A percentile compares a stretch with the other conserved stretches of the same genome.
Evolutionary conservation across 208 protist species (phyloP).

Genomic region (Tetramitus jugosus): DNA sequence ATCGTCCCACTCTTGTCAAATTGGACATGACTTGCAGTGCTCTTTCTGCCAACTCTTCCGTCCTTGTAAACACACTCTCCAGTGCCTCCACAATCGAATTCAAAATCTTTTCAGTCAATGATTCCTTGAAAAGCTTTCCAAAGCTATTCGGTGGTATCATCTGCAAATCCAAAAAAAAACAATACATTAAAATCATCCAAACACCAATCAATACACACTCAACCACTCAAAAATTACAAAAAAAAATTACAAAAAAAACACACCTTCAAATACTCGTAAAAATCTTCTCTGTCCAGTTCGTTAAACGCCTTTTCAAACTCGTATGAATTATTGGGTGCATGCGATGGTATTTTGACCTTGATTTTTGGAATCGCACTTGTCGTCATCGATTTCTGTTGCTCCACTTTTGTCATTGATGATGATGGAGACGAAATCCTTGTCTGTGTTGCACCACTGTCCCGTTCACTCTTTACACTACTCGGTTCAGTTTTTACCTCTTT

Average conservation of each 20-base stretch:
- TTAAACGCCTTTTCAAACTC: constrained; percentile 12
- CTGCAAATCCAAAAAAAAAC: too few species aligned
- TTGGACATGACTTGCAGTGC: too few species aligned
- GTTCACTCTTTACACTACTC: background rate
- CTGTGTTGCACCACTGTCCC: background rate
- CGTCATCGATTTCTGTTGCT: background rate
- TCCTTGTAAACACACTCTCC: too few species aligned
- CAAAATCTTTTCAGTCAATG: background rate
- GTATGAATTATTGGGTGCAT: background rate
- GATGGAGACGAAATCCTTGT: background rate
- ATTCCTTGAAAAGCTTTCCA: background rate
- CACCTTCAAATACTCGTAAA: background rate
- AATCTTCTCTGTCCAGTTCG: background rate
- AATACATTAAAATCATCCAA: too few species aligned
- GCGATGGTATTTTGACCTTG: background rate
- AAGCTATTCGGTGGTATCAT: background rate
- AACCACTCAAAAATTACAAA: too few species aligned
- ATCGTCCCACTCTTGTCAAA: too few species aligned
- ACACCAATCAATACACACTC: too few species aligned
- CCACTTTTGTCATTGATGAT: background rate
- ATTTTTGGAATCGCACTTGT: background rate
- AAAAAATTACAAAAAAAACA: too few species aligned
- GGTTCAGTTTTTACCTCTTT: background rate
- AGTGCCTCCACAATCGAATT: background rate
- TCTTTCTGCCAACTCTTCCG: too few species aligned